Conservation (phyloP, 2,329 filamentous ascomycete species). For the Aspergillus sp. region DNA sequence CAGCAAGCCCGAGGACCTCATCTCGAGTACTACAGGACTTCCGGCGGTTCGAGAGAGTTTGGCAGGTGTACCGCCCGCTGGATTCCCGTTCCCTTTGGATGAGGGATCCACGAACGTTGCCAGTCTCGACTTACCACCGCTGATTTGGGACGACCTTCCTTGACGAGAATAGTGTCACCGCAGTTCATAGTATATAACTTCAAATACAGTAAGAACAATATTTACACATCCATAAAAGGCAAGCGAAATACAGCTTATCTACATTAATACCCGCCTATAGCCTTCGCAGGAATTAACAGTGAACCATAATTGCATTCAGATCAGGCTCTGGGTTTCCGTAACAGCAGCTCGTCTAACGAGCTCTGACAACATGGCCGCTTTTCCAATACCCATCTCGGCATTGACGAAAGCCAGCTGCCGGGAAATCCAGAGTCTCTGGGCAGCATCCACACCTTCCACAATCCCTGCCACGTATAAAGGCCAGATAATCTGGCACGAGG, state of each 20-base stretch:
- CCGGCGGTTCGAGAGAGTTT: conserved; percentile 27
- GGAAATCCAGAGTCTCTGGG: conserved; percentile 7
- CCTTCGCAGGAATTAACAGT: background rate
- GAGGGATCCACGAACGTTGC: conserved; percentile 25
- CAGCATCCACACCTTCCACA: background rate
- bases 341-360: background rate
- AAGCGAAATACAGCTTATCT: background rate
- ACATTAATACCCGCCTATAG: background rate
- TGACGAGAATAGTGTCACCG: conserved; percentile 2
- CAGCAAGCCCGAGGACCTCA: conserved; percentile 19
- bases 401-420: conserved; percentile 1
- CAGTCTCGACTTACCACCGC: conserved; percentile 32
- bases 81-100: conserved; percentile 34
- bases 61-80: conserved; percentile 13
- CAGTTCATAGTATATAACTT: background rate
- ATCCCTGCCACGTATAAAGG: conserved; percentile 7
- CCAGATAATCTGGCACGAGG: background rate
- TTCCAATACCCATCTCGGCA: conserved; percentile 5
- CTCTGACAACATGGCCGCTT: conserved; percentile 2
- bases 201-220: background rate
- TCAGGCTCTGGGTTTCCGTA: background rate
- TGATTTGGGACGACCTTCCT: conserved; percentile 41
- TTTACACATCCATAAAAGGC: background rate
- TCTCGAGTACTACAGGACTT: conserved; percentile 19
- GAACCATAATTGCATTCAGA: background rate